Base-by-base conservation (phyloP, 768 basidiomycete species). In the Polyporus arcularius region DNA sequence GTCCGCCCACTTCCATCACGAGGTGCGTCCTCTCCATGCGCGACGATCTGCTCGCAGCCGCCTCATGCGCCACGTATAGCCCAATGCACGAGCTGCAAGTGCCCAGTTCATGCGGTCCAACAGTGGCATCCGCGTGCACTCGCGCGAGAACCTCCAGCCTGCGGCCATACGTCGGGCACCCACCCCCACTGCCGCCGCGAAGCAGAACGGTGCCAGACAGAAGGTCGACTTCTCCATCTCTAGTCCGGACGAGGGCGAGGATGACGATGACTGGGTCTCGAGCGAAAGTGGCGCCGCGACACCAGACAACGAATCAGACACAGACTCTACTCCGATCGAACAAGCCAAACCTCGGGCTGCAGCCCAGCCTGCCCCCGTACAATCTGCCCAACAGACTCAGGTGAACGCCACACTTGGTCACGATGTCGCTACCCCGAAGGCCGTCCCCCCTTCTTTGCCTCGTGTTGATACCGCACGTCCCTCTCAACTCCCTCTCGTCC, bases 241-340 rank as follows among this genome's bases (percentile, higher is more conserved):
- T 9, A 81, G 78, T 53, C 75, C 81, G 32, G 76, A 74, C 42
- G 79, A 73, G 28, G 80, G 78, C 41, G 80, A 55, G 26, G 53
- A 78, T 12, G 85, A 85, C 26, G 69, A 65, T 46, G 90, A 85
- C 58, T 91, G 89, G 89, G 80, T 88, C 1, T 91, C 89, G 30
- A 89, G 86, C 70, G 88, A 89, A 72, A 90, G 88, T 67, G 89
- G 88, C 7, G 86, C 83, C 0, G 88, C 76, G 0, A 91, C 89
- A 1, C 90, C 89, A 4, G 81, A 80, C 65, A 74, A 58, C 21
- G 78, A 78, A 41, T 82, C 83, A 0, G 80, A 81, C 52, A 78
- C 78, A 18, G 76, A 68, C 16, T 66, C 60, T 21, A 70, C 73
- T 7, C 73, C 72, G 0, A 63, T 70, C 26, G 70, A 74, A 55